These are phyloP conservation scores for Rhodotorula diobovata DNA, from an alignment of 768 basidiomycete species.

Conservation along the genomic window DNA sequence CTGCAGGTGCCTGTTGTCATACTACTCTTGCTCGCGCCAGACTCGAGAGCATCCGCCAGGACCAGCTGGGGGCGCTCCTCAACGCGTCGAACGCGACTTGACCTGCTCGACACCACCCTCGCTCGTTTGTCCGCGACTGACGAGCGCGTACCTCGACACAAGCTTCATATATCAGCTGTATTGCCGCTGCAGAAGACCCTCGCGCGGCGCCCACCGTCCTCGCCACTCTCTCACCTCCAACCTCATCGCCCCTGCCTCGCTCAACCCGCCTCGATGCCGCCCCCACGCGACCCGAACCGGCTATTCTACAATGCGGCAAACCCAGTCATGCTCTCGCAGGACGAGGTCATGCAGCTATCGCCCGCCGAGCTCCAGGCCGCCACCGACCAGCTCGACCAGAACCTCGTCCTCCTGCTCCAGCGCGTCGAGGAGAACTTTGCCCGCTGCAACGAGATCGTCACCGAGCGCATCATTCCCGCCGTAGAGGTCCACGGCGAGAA, in stretches of 20 bases:
- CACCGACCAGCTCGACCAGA: conserved; percentile 84
- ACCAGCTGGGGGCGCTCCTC: no score
- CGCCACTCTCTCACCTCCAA: background rate
- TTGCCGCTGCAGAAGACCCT: no score
- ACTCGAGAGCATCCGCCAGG: no score
- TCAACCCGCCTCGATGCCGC: conserved; percentile 9
- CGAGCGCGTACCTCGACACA: no score
- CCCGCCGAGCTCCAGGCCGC: conserved; percentile 48
- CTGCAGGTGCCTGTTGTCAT: background rate
- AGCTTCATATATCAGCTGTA: rapidly evolving
- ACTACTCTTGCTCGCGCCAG: background rate
- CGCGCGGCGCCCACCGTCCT: background rate
- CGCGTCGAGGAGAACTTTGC: conserved; percentile 93
- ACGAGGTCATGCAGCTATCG: conserved; percentile 20
- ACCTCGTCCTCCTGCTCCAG: conserved; percentile 87
- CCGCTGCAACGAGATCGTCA: conserved; percentile 76
- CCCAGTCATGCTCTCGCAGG: conserved; percentile 28
- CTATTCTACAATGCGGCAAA: conserved; percentile 29
- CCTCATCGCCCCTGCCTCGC: background rate
- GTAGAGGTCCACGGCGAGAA: conserved; percentile 84
- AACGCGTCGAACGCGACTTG: background rate
- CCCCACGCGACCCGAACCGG: conserved; percentile 25
- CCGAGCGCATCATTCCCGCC: conserved; percentile 73
- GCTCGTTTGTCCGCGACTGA: no score
- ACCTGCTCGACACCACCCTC: background rate